phyloP scores from a whole-genome alignment of 768 basidiomycete species.

The Mycena capillaripes region DNA sequence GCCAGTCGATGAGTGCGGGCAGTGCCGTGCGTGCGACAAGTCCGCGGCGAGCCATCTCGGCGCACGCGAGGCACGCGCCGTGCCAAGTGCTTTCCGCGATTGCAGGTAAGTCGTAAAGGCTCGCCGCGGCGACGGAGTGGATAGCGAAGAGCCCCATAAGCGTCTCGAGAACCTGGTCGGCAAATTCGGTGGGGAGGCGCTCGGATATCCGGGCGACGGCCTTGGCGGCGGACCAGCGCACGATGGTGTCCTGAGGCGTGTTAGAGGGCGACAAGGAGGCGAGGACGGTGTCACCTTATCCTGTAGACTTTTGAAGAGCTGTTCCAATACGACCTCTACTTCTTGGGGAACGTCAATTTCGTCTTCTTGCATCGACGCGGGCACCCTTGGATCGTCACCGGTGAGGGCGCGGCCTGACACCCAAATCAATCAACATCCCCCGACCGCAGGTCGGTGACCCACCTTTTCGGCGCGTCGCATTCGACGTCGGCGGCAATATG shows the following conservation, averaged over 20 bases:
- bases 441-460: conserved; percentile 27
- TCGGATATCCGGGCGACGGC: conserved; percentile 89
- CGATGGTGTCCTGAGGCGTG: conserved; percentile 84
- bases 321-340: conserved; percentile 80
- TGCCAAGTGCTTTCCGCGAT: conserved; percentile 94
- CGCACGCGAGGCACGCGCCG: conserved; percentile 92
- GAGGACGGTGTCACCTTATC: conserved; percentile 73
- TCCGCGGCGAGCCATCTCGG: conserved; percentile 91
- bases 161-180: conserved; percentile 86
- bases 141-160: conserved; percentile 83
- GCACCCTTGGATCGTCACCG: conserved; percentile 39
- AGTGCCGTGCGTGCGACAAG: conserved; percentile 73
- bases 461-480: conserved; percentile 58
- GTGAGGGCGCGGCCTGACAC: conserved; percentile 48
- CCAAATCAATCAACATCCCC: conserved; percentile 17
- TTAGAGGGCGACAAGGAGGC: conserved; percentile 17
- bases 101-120: conserved; percentile 78
- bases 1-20: conserved; percentile 79
- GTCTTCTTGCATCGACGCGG: conserved; percentile 44
- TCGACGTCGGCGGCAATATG: conserved; percentile 63
- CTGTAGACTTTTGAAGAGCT: conserved; percentile 79
- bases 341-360: conserved; percentile 82
- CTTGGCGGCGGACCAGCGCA: conserved; percentile 96
- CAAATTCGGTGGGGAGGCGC: conserved; percentile 81
- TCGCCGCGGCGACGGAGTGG: conserved; percentile 75